phyloP scores from a whole-genome alignment of 192 early-diverging fungal genomes.

The Coemansia sp. region DNA sequence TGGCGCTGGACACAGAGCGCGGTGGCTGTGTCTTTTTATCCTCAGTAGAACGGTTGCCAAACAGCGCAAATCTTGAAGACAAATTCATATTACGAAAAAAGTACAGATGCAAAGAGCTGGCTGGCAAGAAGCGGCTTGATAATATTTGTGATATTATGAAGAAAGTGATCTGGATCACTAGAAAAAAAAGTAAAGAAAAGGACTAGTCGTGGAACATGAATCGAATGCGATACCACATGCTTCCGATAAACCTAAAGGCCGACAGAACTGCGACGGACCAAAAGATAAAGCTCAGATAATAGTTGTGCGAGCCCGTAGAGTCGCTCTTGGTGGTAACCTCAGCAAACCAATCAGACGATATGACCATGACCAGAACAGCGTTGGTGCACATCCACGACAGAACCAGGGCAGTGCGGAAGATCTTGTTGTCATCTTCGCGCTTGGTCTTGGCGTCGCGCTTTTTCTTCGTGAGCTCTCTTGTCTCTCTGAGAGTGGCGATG shows the following conservation, averaged over 20 bases:
- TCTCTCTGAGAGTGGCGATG: slow-evolving; percentile 58
- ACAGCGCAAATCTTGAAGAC: background rate
- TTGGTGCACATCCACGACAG: slow-evolving; percentile 88
- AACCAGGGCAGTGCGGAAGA: slow-evolving; percentile 80
- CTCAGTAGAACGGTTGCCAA: background rate
- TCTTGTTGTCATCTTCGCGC: slow-evolving; percentile 85
- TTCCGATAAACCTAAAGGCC: slow-evolving; percentile 73
- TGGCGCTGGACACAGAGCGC: background rate
- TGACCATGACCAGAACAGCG: slow-evolving; percentile 64
- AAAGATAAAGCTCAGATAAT: slow-evolving; percentile 82
- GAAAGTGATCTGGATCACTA: background rate
- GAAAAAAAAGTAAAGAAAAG: background rate
- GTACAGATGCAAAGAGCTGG: background rate
- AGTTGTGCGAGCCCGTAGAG: slow-evolving; percentile 60
- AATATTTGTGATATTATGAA: too few relatives aligned
- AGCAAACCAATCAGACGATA: slow-evolving; percentile 60
- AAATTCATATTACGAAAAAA: background rate
- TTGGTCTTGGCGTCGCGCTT: slow-evolving; percentile 75
- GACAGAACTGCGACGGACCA: slow-evolving; percentile 78
- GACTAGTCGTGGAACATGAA: slow-evolving; percentile 42
- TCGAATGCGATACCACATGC: slow-evolving; percentile 67
- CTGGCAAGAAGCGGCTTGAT: too few relatives aligned
- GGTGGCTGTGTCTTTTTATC: background rate
- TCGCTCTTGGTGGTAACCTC: slow-evolving; percentile 29
- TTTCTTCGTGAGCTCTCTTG: slow-evolving; percentile 29